Evolutionary conservation across 169 alveolate genomes (phyloP), one percentile per base, ranked within the genome.

Genomic region (Theileria parva): DNA sequence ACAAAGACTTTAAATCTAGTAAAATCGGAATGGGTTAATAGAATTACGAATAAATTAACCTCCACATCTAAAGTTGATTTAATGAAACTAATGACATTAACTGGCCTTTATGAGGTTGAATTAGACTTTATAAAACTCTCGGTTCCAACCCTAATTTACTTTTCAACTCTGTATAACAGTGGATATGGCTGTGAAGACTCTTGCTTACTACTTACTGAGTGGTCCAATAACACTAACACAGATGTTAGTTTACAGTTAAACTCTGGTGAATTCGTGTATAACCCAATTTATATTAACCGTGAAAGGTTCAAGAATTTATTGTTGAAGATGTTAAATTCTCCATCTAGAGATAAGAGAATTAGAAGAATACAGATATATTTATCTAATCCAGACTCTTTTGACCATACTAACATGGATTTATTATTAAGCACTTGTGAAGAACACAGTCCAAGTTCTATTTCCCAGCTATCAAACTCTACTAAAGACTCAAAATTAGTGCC

Each of bases 281-380:
- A 48, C 8, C 60, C 34, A 59, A 59, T 73, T 19, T 30, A 25
- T 34, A 75, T 83, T 3, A 73, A 76, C 55, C 70, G 79, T 17
- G 70, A 60, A n/a, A 80, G 73, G 48, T 83, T 83, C 69, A 83
- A 83, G 77, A 83, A 83, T 69, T 61, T 81, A 19, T 73, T 83
- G 7, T 51, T 83, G 79, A 65, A 68, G 78, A 69, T 83, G 21
- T 76, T 83, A 21, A 68, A 17, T 34, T 66, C 74, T 19, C 65
- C 76, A 12, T 50, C 81, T 19, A 79, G 68, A 13, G 89, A 83
- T 55, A 15, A 76, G 27, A 48, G 89, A 50, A 55, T 83, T 0
- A 70, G 51, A 0, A 28, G 37, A 50, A 83, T 83, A 81, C 60
- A 69, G 17, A 4, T 8, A 13, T 73, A 51, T 25, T 13, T 68